Evolutionary conservation across 1,284 basidiomycete species (phyloP).

Genomic region (Cryptococcus wingfieldii): DNA sequence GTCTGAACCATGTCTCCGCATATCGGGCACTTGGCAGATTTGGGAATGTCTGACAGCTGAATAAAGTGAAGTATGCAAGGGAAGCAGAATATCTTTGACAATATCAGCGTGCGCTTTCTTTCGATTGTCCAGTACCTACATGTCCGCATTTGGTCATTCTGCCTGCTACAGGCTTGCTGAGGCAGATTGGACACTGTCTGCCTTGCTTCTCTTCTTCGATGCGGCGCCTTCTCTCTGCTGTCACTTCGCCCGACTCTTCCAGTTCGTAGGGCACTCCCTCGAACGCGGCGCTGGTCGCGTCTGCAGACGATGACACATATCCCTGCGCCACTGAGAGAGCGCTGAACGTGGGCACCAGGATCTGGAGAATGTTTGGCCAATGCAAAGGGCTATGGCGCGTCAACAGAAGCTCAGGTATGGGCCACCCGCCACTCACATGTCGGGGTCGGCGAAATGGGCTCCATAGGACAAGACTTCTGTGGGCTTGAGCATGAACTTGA

Average conservation of each 20-base stretch:
- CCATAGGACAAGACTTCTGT: constrained; percentile 72
- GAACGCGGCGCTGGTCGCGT: constrained; percentile 14
- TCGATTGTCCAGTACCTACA: constrained; percentile 56
- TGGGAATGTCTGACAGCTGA: constrained; percentile 69
- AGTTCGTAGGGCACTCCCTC: constrained; percentile 24
- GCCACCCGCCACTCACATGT: constrained; percentile 62
- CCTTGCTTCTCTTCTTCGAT: constrained; percentile 45
- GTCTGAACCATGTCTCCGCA: constrained; percentile 92
- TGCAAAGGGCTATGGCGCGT: constrained; percentile 67
- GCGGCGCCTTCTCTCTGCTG: constrained; percentile 27
- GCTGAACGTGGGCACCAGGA: constrained; percentile 74
- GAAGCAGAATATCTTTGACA: constrained; percentile 71
- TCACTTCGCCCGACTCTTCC: constrained; percentile 35
- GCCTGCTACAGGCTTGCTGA: constrained; percentile 76
- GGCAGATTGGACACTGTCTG: constrained; percentile 88
- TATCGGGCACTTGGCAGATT: constrained; percentile 89
- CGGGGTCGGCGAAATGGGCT: constrained; percentile 90
- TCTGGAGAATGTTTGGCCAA: constrained; percentile 94
- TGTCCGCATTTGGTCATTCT: constrained; percentile 98
- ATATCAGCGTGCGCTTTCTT: not conserved
- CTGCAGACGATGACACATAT: constrained; percentile 20
- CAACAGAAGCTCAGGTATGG: not conserved
- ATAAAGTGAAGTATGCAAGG: constrained; percentile 91
- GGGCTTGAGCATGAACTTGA: constrained; percentile 89
- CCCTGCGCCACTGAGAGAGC: constrained; percentile 49